These are phyloP conservation scores for Kondoa subrosea DNA, from an alignment of 768 basidiomycete species.

Conservation along the genomic window DNA sequence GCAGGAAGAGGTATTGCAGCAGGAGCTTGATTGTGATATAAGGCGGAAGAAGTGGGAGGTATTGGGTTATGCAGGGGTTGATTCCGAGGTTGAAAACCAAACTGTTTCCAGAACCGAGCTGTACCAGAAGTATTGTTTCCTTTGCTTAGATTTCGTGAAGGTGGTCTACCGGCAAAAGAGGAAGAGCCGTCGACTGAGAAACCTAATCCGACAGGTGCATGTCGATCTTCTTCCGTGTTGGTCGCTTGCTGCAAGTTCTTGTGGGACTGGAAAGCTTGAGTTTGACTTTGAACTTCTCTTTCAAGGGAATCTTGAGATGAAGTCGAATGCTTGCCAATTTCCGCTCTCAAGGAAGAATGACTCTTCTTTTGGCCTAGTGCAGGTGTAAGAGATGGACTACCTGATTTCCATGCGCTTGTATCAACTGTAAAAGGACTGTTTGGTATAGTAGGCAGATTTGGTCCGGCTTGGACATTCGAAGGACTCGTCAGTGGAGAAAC, in stretches of 20 bases:
- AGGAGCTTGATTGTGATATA: too few relatives aligned
- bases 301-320: neutral
- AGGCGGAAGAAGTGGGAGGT: neutral
- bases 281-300: neutral
- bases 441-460: neutral
- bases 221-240: neutral
- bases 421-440: neutral
- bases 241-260: neutral
- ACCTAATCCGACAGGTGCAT: neutral
- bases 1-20: neutral
- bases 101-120: neutral
- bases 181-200: neutral
- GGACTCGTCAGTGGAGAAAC: too few relatives aligned
- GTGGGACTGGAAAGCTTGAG: neutral
- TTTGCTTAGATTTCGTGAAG: neutral
- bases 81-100: neutral
- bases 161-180: neutral
- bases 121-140: neutral
- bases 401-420: neutral
- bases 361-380: neutral
- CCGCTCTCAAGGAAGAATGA: neutral
- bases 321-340: neutral
- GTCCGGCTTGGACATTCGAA: neutral
- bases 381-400: neutral
- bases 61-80: neutral